These are phyloP conservation scores for Samsoniella hepiali DNA, from an alignment of 2,329 filamentous ascomycete species.

Conservation along the genomic window DNA sequence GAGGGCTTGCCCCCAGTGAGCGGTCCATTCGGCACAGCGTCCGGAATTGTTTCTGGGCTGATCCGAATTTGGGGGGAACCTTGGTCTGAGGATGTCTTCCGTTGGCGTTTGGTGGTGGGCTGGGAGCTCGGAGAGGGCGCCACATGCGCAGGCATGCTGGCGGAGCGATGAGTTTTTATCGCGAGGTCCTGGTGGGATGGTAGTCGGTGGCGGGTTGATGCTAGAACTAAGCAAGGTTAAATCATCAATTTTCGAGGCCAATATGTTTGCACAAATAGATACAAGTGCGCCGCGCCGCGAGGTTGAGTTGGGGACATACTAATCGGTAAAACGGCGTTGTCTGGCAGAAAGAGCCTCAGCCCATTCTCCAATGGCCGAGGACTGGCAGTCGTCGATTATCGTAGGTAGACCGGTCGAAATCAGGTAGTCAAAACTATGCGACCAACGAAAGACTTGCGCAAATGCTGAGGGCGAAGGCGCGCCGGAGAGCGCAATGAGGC, in stretches of 20 bases:
- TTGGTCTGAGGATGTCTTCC: constrained; percentile 50
- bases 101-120: constrained; percentile 53
- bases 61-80: constrained; percentile 37
- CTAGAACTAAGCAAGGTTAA: constrained; percentile 17
- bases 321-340: background rate
- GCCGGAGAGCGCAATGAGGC: constrained; percentile 4
- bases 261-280: constrained; percentile 2
- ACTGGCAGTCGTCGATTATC: constrained; percentile 3
- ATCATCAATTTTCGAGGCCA: background rate
- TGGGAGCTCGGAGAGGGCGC: constrained; percentile 50
- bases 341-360: constrained; percentile 5
- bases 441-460: background rate
- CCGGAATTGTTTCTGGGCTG: constrained; percentile 29
- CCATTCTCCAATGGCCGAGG: constrained; percentile 14
- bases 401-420: background rate
- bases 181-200: background rate
- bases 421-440: background rate
- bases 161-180: background rate
- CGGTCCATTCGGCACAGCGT: constrained; percentile 27
- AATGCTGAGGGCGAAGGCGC: background rate
- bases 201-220: background rate
- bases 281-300: constrained; percentile 17
- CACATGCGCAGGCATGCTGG: constrained; percentile 42
- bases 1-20: constrained; percentile 43
- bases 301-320: background rate